These are phyloP conservation scores for Neofusicoccum umdonicola DNA, from an alignment of 2,329 filamentous ascomycete genomes.

Conservation along the genomic window DNA sequence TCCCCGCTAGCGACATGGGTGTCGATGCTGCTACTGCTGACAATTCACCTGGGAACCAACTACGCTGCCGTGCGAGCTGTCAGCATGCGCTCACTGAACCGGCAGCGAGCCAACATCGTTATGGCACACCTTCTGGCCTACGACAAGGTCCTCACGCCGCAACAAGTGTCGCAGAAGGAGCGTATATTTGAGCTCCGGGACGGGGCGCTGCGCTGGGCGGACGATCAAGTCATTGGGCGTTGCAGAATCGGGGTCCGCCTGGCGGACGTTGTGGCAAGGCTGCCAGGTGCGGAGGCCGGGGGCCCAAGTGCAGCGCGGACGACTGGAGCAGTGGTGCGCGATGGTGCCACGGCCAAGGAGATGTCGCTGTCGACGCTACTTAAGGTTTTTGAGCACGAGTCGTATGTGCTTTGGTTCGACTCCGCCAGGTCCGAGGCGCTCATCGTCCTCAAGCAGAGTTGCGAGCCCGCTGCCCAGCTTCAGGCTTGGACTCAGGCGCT, in stretches of 20 bases:
- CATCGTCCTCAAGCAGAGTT: slow-evolving; percentile 64
- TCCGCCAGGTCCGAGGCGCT: slow-evolving; percentile 42
- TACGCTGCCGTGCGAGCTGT: slow-evolving; percentile 82
- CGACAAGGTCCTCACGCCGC: slow-evolving; percentile 58
- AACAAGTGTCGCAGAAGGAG: slow-evolving; percentile 60
- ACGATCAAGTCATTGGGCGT: slow-evolving; percentile 49
- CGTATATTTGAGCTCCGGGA: slow-evolving; percentile 59
- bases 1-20: slow-evolving; percentile 70
- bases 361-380: slow-evolving; percentile 48
- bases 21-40: slow-evolving; percentile 68
- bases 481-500: slow-evolving; percentile 64
- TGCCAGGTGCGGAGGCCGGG: slow-evolving; percentile 17
- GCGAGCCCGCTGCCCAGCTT: slow-evolving; percentile 51
- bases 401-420: slow-evolving; percentile 63
- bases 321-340: slow-evolving; percentile 4
- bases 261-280: slow-evolving; percentile 28
- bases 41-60: slow-evolving; percentile 78
- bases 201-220: slow-evolving; percentile 60
- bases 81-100: slow-evolving; percentile 78
- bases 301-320: not conserved
- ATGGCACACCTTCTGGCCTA: slow-evolving; percentile 56
- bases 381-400: slow-evolving; percentile 49
- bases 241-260: slow-evolving; percentile 56
- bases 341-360: not conserved
- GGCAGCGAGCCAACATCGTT: slow-evolving; percentile 79